Percentiles rank a stretch among this genome's conserved stretches.
Conservation (phyloP, 176 grass and related monocot genomes). For the Panicum miliaceum region DNA sequence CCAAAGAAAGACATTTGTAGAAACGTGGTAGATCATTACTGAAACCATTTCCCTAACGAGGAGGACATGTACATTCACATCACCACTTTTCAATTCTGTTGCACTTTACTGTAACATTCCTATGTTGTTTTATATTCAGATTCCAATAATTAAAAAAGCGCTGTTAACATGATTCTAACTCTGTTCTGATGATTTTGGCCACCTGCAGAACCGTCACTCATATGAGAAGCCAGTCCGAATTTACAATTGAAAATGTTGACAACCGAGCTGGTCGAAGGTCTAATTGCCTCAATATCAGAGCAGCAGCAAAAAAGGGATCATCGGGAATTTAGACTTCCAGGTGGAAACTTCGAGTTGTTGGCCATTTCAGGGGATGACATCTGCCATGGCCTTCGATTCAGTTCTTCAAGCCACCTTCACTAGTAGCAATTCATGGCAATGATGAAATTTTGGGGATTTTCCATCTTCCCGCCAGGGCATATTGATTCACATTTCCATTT, state of each 20-base stretch:
- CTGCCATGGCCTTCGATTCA: conserved; percentile 9
- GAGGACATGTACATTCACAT: neutral
- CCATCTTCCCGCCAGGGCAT: neutral
- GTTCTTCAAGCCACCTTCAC: conserved; percentile 18
- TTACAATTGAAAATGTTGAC: conserved; percentile 56
- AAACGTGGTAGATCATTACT: neutral
- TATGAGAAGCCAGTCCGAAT: conserved; percentile 85
- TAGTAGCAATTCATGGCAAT: neutral
- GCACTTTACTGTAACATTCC: neutral
- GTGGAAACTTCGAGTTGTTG: neutral
- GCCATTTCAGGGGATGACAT: neutral
- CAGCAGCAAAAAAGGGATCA: neutral
- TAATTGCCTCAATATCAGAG: neutral
- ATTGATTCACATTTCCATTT: conserved; percentile 33
- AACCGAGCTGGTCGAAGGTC: neutral
- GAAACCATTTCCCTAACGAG: neutral
- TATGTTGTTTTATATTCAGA: neutral
- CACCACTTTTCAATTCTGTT: conserved; percentile 6
- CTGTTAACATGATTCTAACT: conserved; percentile 1
- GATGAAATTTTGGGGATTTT: conserved; percentile 18
- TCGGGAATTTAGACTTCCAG: conserved; percentile 20
- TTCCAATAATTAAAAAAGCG: neutral
- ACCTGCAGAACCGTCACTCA: conserved; percentile 75
- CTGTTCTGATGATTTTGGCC: conserved; percentile 33
- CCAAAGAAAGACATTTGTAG: neutral